A percentile compares a stretch with the other conserved stretches of the same genome.
phyloP scores from a whole-genome alignment of 2,329 filamentous ascomycete species.

The Aspergillus ochraceus region DNA sequence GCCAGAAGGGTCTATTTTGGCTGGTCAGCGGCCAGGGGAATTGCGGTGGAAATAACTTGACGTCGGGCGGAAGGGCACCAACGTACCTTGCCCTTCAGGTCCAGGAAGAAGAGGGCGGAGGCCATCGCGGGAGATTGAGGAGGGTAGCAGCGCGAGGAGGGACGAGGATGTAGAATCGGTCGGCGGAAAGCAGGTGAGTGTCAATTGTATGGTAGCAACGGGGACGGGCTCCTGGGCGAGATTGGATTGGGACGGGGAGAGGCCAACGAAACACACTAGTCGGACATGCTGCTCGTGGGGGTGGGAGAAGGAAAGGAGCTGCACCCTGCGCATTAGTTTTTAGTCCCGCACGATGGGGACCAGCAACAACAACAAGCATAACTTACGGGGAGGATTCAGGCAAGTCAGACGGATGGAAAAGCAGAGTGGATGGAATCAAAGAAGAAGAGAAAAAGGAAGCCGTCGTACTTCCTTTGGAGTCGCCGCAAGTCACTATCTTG shows the following conservation, averaged over 20 bases:
- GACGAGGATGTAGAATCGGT: slow-evolving; percentile 1
- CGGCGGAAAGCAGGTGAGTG: slow-evolving; percentile 11
- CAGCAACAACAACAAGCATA: not conserved
- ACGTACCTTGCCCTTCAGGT: slow-evolving; percentile 97
- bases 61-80: not conserved
- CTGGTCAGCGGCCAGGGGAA: slow-evolving; percentile 19
- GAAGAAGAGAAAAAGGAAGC: not conserved
- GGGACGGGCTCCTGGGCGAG: slow-evolving; percentile 15
- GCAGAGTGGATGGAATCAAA: not conserved
- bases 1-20: slow-evolving; percentile 81
- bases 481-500: not conserved
- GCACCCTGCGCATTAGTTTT: not conserved
- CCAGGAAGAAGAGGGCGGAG: slow-evolving; percentile 96
- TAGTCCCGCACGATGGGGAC: not conserved
- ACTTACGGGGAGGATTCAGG: not conserved
- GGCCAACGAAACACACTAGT: slow-evolving; percentile 24
- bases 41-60: slow-evolving; percentile 2
- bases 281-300: slow-evolving; percentile 14
- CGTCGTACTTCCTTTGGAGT: not conserved
- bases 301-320: not conserved
- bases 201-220: slow-evolving; percentile 13
- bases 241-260: slow-evolving; percentile 13
- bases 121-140: slow-evolving; percentile 66
- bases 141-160: slow-evolving; percentile 14
- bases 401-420: not conserved